Conservation (phyloP, 306 rosid genomes). For the Comarum palustre region DNA sequence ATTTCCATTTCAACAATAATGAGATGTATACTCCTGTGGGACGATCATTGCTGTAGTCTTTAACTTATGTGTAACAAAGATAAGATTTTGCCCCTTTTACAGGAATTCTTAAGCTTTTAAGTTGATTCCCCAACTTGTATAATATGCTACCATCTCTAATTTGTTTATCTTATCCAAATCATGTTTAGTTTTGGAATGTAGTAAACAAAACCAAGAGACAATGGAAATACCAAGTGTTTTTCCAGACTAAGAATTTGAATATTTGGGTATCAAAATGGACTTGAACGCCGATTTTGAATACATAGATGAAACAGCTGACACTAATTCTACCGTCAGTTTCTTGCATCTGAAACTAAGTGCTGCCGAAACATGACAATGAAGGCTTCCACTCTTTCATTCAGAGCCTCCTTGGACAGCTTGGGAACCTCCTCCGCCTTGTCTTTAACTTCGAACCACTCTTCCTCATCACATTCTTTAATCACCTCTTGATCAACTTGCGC, state of each 20-base stretch:
- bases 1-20: slow-evolving; percentile 19
- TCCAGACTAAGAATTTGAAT: slow-evolving; percentile 1
- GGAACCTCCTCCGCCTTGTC: slow-evolving; percentile 22
- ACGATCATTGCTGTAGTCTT: slow-evolving; percentile 7
- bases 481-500: slow-evolving; percentile 34
- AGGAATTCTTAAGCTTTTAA: no score
- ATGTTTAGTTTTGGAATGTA: not conserved
- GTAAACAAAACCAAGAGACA: not conserved
- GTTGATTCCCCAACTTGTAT: no score
- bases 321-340: slow-evolving; percentile 14
- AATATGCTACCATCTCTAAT: not conserved
- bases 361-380: slow-evolving; percentile 87
- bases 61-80: no score
- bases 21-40: not conserved
- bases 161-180: not conserved
- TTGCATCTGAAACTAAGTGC: slow-evolving; percentile 79
- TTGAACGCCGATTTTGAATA: slow-evolving; percentile 2
- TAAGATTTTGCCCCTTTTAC: no score
- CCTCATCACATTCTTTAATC: slow-evolving; percentile 18
- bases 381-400: slow-evolving; percentile 91
- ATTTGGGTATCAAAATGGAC: slow-evolving; percentile 16
- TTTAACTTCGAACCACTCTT: slow-evolving; percentile 19
- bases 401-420: slow-evolving; percentile 69
- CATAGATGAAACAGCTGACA: slow-evolving; percentile 2
- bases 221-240: not conserved